Base-by-base conservation (phyloP, 2,329 filamentous ascomycete species). In the Akanthomyces muscarius region DNA sequence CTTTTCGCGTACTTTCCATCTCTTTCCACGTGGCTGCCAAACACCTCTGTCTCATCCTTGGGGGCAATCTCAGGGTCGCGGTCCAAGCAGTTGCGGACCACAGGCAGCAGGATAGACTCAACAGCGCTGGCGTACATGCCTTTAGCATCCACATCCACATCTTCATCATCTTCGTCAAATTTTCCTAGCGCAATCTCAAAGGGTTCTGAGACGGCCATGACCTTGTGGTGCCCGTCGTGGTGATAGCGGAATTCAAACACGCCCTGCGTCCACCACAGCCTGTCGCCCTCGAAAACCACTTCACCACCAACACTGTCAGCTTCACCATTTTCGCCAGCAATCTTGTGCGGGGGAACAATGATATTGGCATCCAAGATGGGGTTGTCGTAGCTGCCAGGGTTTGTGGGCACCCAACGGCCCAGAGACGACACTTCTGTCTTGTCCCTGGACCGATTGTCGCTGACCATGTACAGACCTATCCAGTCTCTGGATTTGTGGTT, bases 221-320 rank as follows among this genome's bases (percentile, higher is more conserved):
- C 93, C 68, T 90, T 91, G 77, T 99, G 92, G 70, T 89, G 90
- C 62, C 92, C 92, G 68, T 91, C 89, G 76, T 99, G 95, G 76
- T 99, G 95, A 77, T 97, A 97, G 47, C 95, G 88, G 80, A 99
- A 96, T 72, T 99, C 95, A 71, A 97, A 99, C 3, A 96, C 90
- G 61, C 95, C 95, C 65, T 94, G 90, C 0, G 90, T 96, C 95
- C 95, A 99, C 89, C 92, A 99, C 2, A 97, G 83, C 77, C 96
- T 97, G 78, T 98, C 93, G 54, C 95, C 93, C 11, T 88, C 82
- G 72, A 99, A 98, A 14, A 91, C 76, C 71, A 98, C 88, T 73
- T 97, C 92, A 50, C 95, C 95, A 14, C 85, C 83, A 4, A 91
- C 84, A 67, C 88, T 82, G 63, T 90, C 82, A 21, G 76, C 77